Evolutionary conservation across 2,329 filamentous ascomycete species (phyloP).

Genomic region (Graphium sp.): DNA sequence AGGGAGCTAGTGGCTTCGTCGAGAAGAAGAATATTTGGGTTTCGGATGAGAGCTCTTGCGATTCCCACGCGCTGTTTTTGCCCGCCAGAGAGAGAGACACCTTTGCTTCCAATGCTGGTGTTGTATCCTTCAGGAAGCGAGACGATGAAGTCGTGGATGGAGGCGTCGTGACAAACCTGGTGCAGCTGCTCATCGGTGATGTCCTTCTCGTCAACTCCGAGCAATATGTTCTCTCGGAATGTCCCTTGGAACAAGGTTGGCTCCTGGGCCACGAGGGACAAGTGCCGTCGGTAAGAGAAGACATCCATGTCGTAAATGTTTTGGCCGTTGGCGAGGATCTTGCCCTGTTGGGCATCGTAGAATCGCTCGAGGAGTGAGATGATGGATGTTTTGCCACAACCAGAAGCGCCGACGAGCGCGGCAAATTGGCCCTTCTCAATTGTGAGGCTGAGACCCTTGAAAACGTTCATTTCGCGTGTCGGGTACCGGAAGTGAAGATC

Average conservation of each 20-base stretch:
- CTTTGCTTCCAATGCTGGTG: constrained; percentile 50
- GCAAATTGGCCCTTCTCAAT: constrained; percentile 55
- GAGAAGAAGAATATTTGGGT: constrained; percentile 49
- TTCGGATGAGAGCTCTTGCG: constrained; percentile 48
- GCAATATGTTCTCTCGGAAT: constrained; percentile 11
- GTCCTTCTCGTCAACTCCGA: constrained; percentile 36
- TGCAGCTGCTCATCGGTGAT: constrained; percentile 34
- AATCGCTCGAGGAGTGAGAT: constrained; percentile 51
- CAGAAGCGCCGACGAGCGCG: constrained; percentile 52
- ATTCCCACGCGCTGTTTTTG: constrained; percentile 58
- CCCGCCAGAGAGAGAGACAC: constrained; percentile 51
- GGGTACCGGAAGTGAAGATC: constrained; percentile 45
- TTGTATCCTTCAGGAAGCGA: constrained; percentile 51
- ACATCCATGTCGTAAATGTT: constrained; percentile 43
- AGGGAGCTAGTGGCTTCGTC: constrained; percentile 60
- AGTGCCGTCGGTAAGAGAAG: constrained; percentile 41
- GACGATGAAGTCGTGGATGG: constrained; percentile 54
- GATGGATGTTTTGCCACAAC: constrained; percentile 58
- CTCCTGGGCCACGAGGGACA: constrained; percentile 62
- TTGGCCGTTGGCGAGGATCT: constrained; percentile 45
- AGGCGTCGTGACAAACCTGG: constrained; percentile 40
- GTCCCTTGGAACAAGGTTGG: constrained; percentile 49
- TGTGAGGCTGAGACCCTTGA: constrained; percentile 43
- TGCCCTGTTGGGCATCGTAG: constrained; percentile 49
- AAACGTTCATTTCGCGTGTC: constrained; percentile 36